Evolutionary conservation across 257 asterid genomes (phyloP).

Genomic region (Gynochthodes officinalis): DNA sequence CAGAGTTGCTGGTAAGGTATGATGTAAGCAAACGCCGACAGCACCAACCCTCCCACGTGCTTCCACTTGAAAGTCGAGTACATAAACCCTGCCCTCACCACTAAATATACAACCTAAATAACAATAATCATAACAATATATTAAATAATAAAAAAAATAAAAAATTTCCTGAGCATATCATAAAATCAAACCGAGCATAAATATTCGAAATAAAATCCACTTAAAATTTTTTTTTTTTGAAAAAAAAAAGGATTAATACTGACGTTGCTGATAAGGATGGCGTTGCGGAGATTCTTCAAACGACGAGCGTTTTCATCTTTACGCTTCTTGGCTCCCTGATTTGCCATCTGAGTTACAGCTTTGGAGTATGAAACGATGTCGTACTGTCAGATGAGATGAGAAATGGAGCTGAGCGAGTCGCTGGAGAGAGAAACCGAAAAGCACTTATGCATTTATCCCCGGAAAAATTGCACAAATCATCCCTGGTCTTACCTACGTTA

Average conservation of each 20-base stretch:
- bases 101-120: constrained; percentile 58
- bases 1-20: constrained; percentile 83
- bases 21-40: constrained; percentile 71
- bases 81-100: constrained; percentile 69
- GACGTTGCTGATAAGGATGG: constrained; percentile 75
- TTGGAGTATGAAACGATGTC: background rate
- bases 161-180: background rate
- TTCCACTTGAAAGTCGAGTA: constrained; percentile 86
- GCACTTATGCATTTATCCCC: background rate
- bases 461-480: background rate
- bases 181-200: background rate
- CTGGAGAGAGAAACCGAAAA: background rate
- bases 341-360: constrained; percentile 49
- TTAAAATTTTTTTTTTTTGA: too few species aligned
- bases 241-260: too few species aligned
- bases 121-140: too few species aligned
- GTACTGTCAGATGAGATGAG: background rate
- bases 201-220: background rate
- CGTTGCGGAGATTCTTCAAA: constrained; percentile 60
- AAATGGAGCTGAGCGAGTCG: background rate
- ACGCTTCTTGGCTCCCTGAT: constrained; percentile 98
- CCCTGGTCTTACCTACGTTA: too few species aligned
- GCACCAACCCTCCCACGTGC: constrained; percentile 60
- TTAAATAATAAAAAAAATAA: background rate
- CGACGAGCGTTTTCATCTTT: constrained; percentile 85